phyloP scores from a whole-genome alignment of 2,329 filamentous ascomycete genomes.

The Pseudophaeomoniella oleicola region DNA sequence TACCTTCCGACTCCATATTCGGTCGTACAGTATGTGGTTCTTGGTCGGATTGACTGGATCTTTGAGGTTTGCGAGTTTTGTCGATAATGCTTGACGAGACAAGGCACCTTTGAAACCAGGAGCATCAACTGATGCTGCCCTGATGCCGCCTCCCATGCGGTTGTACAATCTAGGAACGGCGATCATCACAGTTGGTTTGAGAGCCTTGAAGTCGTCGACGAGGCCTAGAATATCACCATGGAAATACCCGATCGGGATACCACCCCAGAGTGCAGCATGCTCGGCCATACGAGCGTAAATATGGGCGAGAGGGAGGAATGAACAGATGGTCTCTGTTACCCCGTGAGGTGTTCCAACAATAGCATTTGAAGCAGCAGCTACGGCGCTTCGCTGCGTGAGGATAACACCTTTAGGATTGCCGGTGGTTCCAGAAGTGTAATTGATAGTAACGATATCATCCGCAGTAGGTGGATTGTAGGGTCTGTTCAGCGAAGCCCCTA shows the following conservation, averaged over 20 bases:
- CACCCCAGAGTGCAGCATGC: conserved; percentile 56
- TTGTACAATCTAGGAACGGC: conserved; percentile 89
- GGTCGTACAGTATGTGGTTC: conserved; percentile 34
- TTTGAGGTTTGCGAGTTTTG: conserved; percentile 68
- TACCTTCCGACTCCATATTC: conserved; percentile 85
- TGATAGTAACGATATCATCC: conserved; percentile 64
- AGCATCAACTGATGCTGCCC: conserved; percentile 62
- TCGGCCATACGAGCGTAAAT: conserved; percentile 84
- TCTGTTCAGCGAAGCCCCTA: conserved; percentile 57
- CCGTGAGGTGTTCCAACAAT: conserved; percentile 39
- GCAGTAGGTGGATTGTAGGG: conserved; percentile 57
- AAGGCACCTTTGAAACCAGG: conserved; percentile 68
- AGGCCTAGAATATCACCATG: conserved; percentile 77
- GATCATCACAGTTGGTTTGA: conserved; percentile 69
- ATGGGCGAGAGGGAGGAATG: conserved; percentile 86
- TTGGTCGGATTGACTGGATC: conserved; percentile 55
- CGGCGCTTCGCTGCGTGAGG: conserved; percentile 66
- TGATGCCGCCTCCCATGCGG: conserved; percentile 72
- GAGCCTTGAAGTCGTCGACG: conserved; percentile 72
- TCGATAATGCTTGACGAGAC: conserved; percentile 61
- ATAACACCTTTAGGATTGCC: conserved; percentile 50
- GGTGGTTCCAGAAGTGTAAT: conserved; percentile 52
- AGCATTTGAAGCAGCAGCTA: conserved; percentile 48
- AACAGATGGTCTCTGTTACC: conserved; percentile 54
- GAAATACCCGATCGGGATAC: conserved; percentile 76